Evolutionary conservation across 805 yeast species (phyloP).

Genomic region (Zygoascus flipseniorum): DNA sequence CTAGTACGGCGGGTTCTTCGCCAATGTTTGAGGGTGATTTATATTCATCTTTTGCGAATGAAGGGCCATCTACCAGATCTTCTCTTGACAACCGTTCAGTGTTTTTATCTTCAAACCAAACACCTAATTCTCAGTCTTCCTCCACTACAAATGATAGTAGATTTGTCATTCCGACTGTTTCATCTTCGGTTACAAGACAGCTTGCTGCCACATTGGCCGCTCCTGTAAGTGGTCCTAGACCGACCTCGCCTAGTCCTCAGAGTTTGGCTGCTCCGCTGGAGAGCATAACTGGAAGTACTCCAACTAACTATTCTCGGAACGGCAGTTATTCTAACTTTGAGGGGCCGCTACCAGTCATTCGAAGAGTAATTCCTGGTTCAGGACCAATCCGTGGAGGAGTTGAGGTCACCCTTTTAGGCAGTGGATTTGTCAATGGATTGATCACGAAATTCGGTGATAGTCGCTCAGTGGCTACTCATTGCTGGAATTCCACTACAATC

Average conservation of each 20-base stretch:
- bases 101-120: not conserved
- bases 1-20: slow-evolving; percentile 9
- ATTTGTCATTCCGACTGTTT: not conserved
- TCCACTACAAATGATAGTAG: not conserved
- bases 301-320: not conserved
- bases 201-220: not conserved
- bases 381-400: slow-evolving; percentile 96
- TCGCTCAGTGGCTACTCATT: slow-evolving; percentile 59
- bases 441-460: slow-evolving; percentile 73
- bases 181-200: not conserved
- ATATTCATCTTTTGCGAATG: not conserved
- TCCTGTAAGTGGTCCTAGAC: not conserved
- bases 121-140: not conserved
- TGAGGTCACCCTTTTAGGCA: slow-evolving; percentile 85
- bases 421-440: slow-evolving; percentile 76
- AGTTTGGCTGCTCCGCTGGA: not conserved
- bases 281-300: not conserved
- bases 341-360: slow-evolving; percentile 47
- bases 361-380: slow-evolving; percentile 85
- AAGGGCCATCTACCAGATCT: not conserved
- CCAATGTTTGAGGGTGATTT: slow-evolving; percentile 4
- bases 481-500: slow-evolving; percentile 93
- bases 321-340: slow-evolving; percentile 18
- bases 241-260: not conserved
- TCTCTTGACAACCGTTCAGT: not conserved